Conservation (phyloP, 441 rosid genomes). For the Biscutella auriculata region DNA sequence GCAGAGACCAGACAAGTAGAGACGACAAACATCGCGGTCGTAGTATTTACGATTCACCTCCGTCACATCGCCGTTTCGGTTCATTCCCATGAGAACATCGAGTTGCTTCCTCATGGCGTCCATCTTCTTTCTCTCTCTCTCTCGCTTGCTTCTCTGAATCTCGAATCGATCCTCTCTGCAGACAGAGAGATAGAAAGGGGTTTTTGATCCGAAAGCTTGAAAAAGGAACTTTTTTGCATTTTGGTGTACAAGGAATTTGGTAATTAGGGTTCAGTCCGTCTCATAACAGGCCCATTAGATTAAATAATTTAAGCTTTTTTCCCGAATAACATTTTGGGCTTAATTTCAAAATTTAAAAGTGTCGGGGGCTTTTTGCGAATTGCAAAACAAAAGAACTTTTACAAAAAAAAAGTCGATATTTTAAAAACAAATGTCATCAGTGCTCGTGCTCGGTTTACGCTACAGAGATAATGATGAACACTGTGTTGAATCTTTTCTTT, state of each 20-base stretch:
- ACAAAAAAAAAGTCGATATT: no score
- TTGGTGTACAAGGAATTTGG: neutral
- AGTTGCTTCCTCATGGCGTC: slow-evolving; percentile 98
- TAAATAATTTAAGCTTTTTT: neutral
- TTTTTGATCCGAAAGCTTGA: neutral
- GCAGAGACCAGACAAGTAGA: slow-evolving; percentile 87
- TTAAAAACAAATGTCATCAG: no score
- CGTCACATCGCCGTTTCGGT: slow-evolving; percentile 89
- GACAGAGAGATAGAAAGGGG: slow-evolving; percentile 5
- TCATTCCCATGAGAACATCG: slow-evolving; percentile 98
- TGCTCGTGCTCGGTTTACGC: no score
- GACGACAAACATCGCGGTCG: slow-evolving; percentile 98
- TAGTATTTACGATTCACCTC: slow-evolving; percentile 93
- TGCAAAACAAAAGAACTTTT: no score
- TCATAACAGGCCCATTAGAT: neutral
- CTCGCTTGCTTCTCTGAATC: neutral
- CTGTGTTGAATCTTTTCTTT: no score
- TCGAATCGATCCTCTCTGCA: neutral
- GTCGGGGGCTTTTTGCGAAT: no score
- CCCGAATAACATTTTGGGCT: no score
- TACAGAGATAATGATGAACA: no score
- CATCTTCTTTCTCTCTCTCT: slow-evolving; percentile 23
- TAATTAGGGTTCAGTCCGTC: slow-evolving; percentile 15
- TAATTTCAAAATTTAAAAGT: no score
- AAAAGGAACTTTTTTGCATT: neutral